Evolutionary conservation across 2,329 filamentous ascomycete species (phyloP).

Genomic region (Verticillium isaacii): DNA sequence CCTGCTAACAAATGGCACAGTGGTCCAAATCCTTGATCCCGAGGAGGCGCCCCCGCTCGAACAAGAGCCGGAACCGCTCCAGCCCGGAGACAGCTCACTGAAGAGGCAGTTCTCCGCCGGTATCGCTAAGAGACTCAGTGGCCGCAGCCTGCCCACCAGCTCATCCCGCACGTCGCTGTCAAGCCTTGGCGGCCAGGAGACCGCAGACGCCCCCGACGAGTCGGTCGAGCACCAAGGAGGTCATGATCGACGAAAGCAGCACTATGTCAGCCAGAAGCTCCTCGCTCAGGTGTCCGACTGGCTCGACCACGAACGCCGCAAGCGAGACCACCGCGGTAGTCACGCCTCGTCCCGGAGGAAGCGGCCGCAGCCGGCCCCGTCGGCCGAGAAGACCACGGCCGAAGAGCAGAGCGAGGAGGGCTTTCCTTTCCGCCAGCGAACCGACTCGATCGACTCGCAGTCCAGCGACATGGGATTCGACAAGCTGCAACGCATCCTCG

Average conservation of each 20-base stretch:
- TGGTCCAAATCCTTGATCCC: conserved; percentile 57
- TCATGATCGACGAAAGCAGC: conserved; percentile 28
- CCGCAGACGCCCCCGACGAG: conserved; percentile 21
- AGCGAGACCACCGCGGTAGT: conserved; percentile 48
- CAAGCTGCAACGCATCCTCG: conserved; percentile 73
- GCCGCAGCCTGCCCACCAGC: conserved; percentile 22
- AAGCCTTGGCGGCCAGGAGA: conserved; percentile 27
- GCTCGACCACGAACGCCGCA: conserved; percentile 74
- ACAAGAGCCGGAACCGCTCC: conserved; percentile 27
- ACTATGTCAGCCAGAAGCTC: conserved; percentile 47
- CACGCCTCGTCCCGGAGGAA: conserved; percentile 36
- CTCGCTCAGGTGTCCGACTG: conserved; percentile 75
- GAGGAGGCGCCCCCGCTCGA: conserved; percentile 12
- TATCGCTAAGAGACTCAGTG: conserved; percentile 38
- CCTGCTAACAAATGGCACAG: conserved; percentile 20
- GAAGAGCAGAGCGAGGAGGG: neutral
- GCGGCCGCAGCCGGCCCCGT: conserved; percentile 16
- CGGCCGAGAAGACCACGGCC: conserved; percentile 1
- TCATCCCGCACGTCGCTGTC: conserved; percentile 41
- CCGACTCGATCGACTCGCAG: conserved; percentile 59
- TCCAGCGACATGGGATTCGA: conserved; percentile 72
- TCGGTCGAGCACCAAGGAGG: conserved; percentile 15
- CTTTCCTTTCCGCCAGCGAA: conserved; percentile 24
- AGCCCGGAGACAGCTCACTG: conserved; percentile 9
- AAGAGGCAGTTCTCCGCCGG: conserved; percentile 41